These are phyloP conservation scores for Stipa capillata DNA, from an alignment of 176 grass and related monocot species.

Conservation along the genomic window DNA sequence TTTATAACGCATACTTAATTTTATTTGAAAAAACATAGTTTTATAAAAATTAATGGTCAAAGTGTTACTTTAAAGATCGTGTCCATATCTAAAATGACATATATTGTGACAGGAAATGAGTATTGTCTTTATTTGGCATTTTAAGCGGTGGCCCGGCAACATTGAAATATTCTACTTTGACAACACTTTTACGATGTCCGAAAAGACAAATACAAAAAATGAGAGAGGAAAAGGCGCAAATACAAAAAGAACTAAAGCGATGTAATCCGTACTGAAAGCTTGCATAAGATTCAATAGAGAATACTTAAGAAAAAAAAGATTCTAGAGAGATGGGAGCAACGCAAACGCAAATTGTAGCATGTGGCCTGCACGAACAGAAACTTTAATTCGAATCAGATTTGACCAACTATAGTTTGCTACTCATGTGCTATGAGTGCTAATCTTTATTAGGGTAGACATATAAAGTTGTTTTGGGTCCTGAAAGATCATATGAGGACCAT, in stretches of 20 bases:
- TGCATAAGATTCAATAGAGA: background rate
- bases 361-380: background rate
- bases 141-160: background rate
- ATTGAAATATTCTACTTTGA: background rate
- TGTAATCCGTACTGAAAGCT: background rate
- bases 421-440: background rate
- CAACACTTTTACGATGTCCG: background rate
- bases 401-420: constrained; percentile 6
- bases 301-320: no score
- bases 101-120: no score
- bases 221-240: background rate
- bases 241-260: background rate
- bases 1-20: no score
- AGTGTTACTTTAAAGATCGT: no score
- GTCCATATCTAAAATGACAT: no score
- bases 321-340: background rate
- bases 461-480: background rate
- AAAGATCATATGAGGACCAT: constrained; percentile 1
- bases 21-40: no score
- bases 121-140: background rate
- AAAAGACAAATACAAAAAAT: background rate
- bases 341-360: background rate
- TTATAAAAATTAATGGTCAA: no score
- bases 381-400: constrained; percentile 21
- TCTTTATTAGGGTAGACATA: constrained; percentile 9